A percentile compares a stretch with the other conserved stretches of the same genome.
Conservation (phyloP, 805 yeast species). For the Barnettozyma pratensis region DNA sequence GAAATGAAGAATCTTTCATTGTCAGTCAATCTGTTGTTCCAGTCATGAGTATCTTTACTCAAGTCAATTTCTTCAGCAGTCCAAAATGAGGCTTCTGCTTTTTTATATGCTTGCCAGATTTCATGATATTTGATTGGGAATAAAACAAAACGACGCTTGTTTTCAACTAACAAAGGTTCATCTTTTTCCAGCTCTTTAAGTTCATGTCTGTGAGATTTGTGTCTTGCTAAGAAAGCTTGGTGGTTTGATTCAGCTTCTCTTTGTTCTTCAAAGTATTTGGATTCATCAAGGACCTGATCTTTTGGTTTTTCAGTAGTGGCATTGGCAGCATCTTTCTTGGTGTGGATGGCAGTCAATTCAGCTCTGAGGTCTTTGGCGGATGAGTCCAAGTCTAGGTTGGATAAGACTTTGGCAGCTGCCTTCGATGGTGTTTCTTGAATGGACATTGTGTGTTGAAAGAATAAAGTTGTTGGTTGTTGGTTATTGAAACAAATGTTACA, state of each 20-base stretch:
- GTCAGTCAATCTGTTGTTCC: constrained; percentile 85
- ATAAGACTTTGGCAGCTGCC: constrained; percentile 51
- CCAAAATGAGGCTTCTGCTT: constrained; percentile 99
- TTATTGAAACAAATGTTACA: too few relatives aligned
- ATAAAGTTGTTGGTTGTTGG: too few relatives aligned
- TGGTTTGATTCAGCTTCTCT: constrained; percentile 36
- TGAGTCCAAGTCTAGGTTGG: constrained; percentile 44
- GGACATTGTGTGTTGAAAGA: constrained; percentile 22
- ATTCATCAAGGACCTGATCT: constrained; percentile 7
- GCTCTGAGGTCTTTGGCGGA: constrained; percentile 40
- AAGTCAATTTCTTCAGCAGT: constrained; percentile 98
- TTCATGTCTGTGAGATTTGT: constrained; percentile 65
- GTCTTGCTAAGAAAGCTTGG: constrained; percentile 50
- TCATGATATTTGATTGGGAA: constrained; percentile 97
- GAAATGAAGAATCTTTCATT: constrained; percentile 92
- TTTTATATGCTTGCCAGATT: constrained; percentile 98
- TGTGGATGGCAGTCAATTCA: constrained; percentile 37
- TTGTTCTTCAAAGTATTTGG: constrained; percentile 3
- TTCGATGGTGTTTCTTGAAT: constrained; percentile 69
- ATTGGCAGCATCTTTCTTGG: constrained; percentile 28
- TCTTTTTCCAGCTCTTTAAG: constrained; percentile 74
- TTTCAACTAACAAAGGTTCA: constrained; percentile 85
- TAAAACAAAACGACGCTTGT: constrained; percentile 82
- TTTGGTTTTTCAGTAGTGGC: constrained; percentile 2
- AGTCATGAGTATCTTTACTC: constrained; percentile 85